phyloP scores from a whole-genome alignment of 257 asterid genomes.

The Ophiorrhiza pumila region DNA sequence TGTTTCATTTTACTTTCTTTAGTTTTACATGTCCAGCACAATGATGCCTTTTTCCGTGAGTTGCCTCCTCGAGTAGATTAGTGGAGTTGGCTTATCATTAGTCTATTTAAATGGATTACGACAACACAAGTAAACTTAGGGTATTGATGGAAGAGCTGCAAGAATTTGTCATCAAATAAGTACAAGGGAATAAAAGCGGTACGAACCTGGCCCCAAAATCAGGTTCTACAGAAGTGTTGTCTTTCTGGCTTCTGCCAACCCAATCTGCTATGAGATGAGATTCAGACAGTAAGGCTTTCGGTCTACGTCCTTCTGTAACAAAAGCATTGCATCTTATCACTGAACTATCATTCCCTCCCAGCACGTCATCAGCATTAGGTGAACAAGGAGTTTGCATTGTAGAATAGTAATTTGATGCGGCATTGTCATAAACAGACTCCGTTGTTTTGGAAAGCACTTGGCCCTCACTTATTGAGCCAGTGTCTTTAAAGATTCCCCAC shows the following conservation, averaged over 20 bases:
- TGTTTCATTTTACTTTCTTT: neutral
- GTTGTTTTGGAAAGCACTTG: slow-evolving; percentile 15
- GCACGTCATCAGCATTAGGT: slow-evolving; percentile 40
- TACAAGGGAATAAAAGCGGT: slow-evolving; percentile 14
- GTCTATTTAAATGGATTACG: neutral
- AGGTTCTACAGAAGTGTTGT: slow-evolving; percentile 51
- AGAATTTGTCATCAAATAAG: neutral
- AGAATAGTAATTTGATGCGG: slow-evolving; percentile 34
- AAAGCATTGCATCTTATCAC: slow-evolving; percentile 28
- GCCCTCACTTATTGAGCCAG: slow-evolving; percentile 32
- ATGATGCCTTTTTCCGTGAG: neutral
- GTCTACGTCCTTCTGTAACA: slow-evolving; percentile 47
- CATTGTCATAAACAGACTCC: slow-evolving; percentile 24
- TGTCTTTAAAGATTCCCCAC: slow-evolving; percentile 59
- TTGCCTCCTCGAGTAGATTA: neutral
- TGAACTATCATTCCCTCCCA: slow-evolving; percentile 32
- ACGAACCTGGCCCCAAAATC: slow-evolving; percentile 96
- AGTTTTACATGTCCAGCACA: neutral
- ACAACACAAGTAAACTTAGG: neutral
- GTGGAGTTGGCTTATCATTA: neutral
- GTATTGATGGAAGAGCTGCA: slow-evolving; percentile 1
- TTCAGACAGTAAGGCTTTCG: slow-evolving; percentile 60
- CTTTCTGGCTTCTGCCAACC: slow-evolving; percentile 58
- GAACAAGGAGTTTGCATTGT: slow-evolving; percentile 39
- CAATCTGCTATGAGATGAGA: slow-evolving; percentile 90